phyloP scores from a whole-genome alignment of 2,329 filamentous ascomycete species.

The Apiospora hydei region DNA sequence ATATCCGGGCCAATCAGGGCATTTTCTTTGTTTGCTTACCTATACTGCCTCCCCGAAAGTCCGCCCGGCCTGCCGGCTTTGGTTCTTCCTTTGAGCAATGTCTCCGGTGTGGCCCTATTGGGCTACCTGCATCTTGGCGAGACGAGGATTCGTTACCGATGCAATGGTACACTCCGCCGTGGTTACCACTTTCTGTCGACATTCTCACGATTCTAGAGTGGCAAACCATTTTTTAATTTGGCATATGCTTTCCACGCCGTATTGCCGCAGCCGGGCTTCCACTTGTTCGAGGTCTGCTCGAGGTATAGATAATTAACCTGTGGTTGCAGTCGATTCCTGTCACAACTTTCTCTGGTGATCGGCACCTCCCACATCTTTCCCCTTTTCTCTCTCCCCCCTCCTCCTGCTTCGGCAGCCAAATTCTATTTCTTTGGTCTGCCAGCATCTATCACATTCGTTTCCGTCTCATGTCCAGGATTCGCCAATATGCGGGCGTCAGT shows the following conservation, averaged over 20 bases:
- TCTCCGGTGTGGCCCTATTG: background rate
- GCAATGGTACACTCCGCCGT: background rate
- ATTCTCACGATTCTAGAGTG: background rate
- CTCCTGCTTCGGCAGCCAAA: background rate
- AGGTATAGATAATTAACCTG: background rate
- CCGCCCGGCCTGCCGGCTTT: background rate
- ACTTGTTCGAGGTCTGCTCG: background rate
- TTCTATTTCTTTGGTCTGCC: background rate
- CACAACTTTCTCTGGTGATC: background rate
- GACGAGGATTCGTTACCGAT: background rate
- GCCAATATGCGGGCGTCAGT: slow-evolving; percentile 9
- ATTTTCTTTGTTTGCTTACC: background rate
- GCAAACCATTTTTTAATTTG: background rate
- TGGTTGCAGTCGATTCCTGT: background rate
- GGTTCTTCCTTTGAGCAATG: background rate
- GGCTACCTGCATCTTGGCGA: slow-evolving; percentile 8
- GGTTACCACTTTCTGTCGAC: background rate
- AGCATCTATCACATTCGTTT: background rate
- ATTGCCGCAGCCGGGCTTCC: background rate
- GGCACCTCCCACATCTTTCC: background rate
- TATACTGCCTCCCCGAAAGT: background rate
- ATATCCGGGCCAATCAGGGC: background rate
- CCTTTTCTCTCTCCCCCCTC: background rate
- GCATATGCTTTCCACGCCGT: background rate
- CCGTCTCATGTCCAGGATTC: background rate